Evolutionary conservation across 371 early-diverging fungal species (phyloP), one percentile per base, ranked within the genome.

Genomic region (Saksenaea oblongispora): DNA sequence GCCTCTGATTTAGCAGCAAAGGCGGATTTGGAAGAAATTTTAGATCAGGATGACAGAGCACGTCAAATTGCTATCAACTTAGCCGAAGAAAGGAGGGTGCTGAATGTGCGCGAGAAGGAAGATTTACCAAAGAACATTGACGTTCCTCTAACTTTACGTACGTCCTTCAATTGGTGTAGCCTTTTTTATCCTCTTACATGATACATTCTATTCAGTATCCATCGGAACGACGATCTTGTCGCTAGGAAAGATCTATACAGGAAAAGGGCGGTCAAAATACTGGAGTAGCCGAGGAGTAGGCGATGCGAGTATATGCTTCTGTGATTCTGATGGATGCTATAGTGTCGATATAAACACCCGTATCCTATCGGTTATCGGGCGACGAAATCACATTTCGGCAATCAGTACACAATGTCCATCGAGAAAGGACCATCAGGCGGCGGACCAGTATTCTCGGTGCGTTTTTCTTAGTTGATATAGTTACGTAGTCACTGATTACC

Each of bases 331-430:
- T 34, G n/a, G 4, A 15, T 37, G 2, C 13, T 15, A 28, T 42
- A 85, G 85, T 85, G 83, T 57, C 75, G 75, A 36, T 85, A 79
- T 55, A 80, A 72, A 41, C 86, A 85, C 56, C 83, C 80, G 55
- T 85, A 85, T 62, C 86, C 86, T 3, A 70, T 85, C 37, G 86
- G 86, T 5, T 85, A 74, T 58, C 64, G 68, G 26, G 86, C 86
- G 14, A 78, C 86, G 13, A 85, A 85, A 70, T 57, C 63, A 4
- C 84, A 83, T 54, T 85, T 82, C 61, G 82, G 79, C 17, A 75
- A 82, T 39, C 68, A 73, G n/a, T 85, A 82, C 63, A 75, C 74
- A 39, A 83, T 85, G 86, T 69, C 74, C 36, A 85, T 85, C 51
- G 62, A 64, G 27, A 67, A 78, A 55, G 71, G 76, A 2, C 42